phyloP scores from a whole-genome alignment of 805 yeast genomes.

The Wickerhamomyces ciferrii region DNA sequence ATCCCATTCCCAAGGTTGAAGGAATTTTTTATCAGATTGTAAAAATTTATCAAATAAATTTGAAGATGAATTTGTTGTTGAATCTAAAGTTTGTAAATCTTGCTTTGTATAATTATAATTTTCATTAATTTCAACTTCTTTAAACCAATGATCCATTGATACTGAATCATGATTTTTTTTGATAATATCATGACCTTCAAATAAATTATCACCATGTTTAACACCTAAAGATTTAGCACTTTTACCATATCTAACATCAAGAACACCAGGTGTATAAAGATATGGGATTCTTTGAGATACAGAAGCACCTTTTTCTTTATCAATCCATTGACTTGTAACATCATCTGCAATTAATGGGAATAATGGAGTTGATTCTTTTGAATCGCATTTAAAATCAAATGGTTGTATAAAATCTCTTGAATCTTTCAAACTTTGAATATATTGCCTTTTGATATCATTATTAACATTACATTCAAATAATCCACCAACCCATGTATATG shows the following conservation, averaged over 20 bases:
- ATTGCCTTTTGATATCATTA: slow-evolving; percentile 20
- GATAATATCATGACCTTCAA: slow-evolving; percentile 5
- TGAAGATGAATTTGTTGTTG: slow-evolving; percentile 21
- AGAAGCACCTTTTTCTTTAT: slow-evolving; percentile 20
- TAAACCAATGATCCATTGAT: slow-evolving; percentile 37
- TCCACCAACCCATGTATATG: slow-evolving; percentile 61
- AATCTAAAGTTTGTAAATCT: slow-evolving; percentile 31
- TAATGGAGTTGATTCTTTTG: slow-evolving; percentile 35
- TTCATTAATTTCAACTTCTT: slow-evolving; percentile 44
- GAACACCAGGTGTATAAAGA: slow-evolving; percentile 40
- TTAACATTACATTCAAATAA: slow-evolving; percentile 45
- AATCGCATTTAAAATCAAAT: slow-evolving; percentile 29
- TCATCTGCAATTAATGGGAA: slow-evolving; percentile 58
- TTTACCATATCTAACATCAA: slow-evolving; percentile 29
- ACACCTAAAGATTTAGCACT: slow-evolving; percentile 22
- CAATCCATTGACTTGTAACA: slow-evolving; percentile 41
- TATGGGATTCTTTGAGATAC: slow-evolving; percentile 46
- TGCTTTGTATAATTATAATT: slow-evolving; percentile 33
- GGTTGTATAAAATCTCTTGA: slow-evolving; percentile 4
- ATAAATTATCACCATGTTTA: background rate
- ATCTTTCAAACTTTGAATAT: slow-evolving; percentile 13
- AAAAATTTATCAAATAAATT: slow-evolving; percentile 12
- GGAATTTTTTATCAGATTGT: slow-evolving; percentile 2
- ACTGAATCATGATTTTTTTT: slow-evolving; percentile 10
- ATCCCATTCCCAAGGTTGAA: slow-evolving; percentile 19